Evolutionary conservation across 164 flowering plant species (phyloP), one percentile per base, ranked within the genome.

Genomic region (Platanus orientalis): DNA sequence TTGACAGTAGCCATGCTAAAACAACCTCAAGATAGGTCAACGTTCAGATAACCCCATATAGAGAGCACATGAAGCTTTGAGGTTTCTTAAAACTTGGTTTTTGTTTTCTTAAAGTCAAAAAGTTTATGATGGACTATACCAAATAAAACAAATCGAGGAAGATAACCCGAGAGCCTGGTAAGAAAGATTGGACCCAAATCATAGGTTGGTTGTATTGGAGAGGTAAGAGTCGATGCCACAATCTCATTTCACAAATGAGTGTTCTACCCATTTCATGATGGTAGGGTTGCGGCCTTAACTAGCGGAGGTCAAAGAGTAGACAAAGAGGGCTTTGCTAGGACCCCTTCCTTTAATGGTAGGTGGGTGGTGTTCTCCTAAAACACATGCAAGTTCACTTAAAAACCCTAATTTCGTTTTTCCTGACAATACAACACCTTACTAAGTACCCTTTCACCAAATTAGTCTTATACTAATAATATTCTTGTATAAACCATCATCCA

Each of bases 231-330:
- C 21, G 30, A 36, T 6, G 13, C 60, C 61, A 62, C 47, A 61
- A 14, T 45, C 60, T 17, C 20, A 39, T 25, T 44, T 66, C 68
- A 67, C 68, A 69, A 69, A 28, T 62, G 58, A 34, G 65, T 36
- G 67, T 67, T 63, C 42, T 60, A 44, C 40, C 30, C 65, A 57
- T 55, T 29, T 62, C 64, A 70, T 73, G 66, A 71, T 73, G 78
- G 57, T 60, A 55, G 68, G 61, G 73, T 32, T 62, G 73, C n/a
- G n/a, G n/a, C 77, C 66, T 64, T 49, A 65, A 63, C 60, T 53
- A 42, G 75, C 66, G 71, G 69, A 69, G 73, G 74, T 74, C 78
- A 74, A 77, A 71, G 65, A 58, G 57, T 19, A 42, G 40, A 27
- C 67, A 68, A 71, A 71, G 73, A 65, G 75, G 71, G 54, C 59